Conservation (phyloP, 2,329 filamentous ascomycete genomes). For the Neopestalotiopsis sp. region DNA sequence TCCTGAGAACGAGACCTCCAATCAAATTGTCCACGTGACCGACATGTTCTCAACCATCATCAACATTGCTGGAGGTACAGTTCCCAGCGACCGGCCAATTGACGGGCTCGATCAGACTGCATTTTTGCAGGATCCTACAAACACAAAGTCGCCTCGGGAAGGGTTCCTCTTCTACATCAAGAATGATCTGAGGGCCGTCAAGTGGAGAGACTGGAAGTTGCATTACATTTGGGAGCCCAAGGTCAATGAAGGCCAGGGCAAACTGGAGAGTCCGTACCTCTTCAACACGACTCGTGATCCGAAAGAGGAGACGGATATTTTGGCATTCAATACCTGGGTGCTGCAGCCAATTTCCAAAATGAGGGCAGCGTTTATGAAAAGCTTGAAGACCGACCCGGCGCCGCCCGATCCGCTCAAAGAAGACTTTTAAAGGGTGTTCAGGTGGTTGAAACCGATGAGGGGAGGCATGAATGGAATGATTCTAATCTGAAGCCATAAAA, state of each 20-base stretch:
- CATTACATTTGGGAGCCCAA: slow-evolving; percentile 42
- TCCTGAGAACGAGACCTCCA: slow-evolving; percentile 31
- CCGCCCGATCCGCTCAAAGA: slow-evolving; percentile 1
- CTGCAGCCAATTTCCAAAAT: not conserved
- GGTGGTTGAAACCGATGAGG: not conserved
- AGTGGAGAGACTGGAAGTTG: slow-evolving; percentile 43
- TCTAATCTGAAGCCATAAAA: too few relatives aligned
- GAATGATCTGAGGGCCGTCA: slow-evolving; percentile 39
- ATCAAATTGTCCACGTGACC: slow-evolving; percentile 40
- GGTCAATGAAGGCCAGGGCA: slow-evolving; percentile 31
- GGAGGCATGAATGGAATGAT: not conserved
- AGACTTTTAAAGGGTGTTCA: not conserved
- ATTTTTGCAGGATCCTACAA: slow-evolving; percentile 32
- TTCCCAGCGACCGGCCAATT: slow-evolving; percentile 36
- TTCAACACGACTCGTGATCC: not conserved
- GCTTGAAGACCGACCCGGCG: not conserved
- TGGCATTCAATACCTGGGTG: slow-evolving; percentile 1
- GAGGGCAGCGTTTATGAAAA: slow-evolving; percentile 5
- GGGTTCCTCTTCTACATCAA: slow-evolving; percentile 43
- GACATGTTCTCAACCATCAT: slow-evolving; percentile 39
- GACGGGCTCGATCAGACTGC: slow-evolving; percentile 36
- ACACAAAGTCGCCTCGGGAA: slow-evolving; percentile 25
- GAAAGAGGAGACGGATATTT: slow-evolving; percentile 2
- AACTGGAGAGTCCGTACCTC: not conserved
- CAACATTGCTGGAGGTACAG: slow-evolving; percentile 27